Evolutionary conservation across 2,329 filamentous ascomycete species (phyloP).

Genomic region (Pseudodiploospora longispora): DNA sequence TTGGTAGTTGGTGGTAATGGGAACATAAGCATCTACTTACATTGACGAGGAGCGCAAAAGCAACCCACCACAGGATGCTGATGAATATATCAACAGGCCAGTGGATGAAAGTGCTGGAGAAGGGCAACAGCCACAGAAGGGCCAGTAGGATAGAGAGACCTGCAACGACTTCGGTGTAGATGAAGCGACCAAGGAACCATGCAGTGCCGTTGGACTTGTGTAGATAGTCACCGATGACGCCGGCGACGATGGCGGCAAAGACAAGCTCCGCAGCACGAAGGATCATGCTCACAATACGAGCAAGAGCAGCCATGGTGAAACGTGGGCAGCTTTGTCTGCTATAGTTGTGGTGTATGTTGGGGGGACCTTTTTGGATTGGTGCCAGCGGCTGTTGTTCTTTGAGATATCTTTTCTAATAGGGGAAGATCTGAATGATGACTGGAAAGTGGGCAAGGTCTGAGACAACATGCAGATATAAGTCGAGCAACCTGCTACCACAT

Average conservation of each 20-base stretch:
- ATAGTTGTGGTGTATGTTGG: too few species aligned
- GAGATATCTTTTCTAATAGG: too few species aligned
- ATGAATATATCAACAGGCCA: conserved; percentile 66
- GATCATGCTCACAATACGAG: conserved; percentile 30
- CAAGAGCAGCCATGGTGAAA: conserved; percentile 17
- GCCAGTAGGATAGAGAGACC: conserved; percentile 60
- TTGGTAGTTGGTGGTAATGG: neutral
- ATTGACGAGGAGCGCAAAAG: conserved; percentile 58
- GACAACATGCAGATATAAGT: too few species aligned
- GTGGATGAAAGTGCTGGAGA: conserved; percentile 56
- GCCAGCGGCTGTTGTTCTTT: too few species aligned
- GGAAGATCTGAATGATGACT: too few species aligned
- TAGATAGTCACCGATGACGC: conserved; percentile 60
- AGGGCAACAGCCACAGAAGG: conserved; percentile 66
- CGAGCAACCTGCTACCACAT: too few species aligned
- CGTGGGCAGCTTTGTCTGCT: too few species aligned
- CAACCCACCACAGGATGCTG: conserved; percentile 61
- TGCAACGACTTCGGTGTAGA: conserved; percentile 67
- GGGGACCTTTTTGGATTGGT: too few species aligned
- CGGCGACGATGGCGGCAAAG: conserved; percentile 65
- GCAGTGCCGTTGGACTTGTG: conserved; percentile 38
- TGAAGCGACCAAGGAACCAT: conserved; percentile 55
- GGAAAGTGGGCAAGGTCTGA: too few species aligned
- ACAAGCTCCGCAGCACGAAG: conserved; percentile 46
- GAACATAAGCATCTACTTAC: conserved; percentile 29